Evolutionary conservation across 176 grass and related monocot genomes (phyloP).

Genomic region (Carex kokanica): DNA sequence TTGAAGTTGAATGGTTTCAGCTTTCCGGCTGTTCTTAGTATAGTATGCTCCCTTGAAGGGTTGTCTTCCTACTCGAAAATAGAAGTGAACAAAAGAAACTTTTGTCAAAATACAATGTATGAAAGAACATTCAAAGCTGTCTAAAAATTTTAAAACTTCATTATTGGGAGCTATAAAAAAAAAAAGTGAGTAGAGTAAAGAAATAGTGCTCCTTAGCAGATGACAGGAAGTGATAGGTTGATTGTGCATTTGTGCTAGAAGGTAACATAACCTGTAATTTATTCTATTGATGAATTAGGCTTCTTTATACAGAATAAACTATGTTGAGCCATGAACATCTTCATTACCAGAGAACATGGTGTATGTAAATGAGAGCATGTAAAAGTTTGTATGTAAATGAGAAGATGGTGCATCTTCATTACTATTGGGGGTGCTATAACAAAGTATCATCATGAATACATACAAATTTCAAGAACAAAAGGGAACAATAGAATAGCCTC

Average conservation of each 20-base stretch:
- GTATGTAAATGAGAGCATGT: not conserved
- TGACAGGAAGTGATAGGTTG: not conserved
- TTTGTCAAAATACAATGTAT: not conserved
- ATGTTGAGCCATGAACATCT: not conserved
- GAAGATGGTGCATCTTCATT: too few relatives aligned
- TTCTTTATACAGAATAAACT: not conserved
- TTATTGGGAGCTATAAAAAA: not conserved
- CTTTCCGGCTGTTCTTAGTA: conserved; percentile 93
- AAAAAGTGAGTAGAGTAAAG: not conserved
- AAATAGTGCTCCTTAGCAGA: not conserved
- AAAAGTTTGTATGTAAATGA: not conserved
- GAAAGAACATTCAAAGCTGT: not conserved
- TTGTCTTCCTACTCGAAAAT: conserved; percentile 64
- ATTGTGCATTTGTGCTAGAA: not conserved
- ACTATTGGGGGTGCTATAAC: not conserved
- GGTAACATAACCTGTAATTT: not conserved
- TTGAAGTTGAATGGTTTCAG: conserved; percentile 89
- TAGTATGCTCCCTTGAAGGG: conserved; percentile 78
- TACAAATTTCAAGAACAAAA: not conserved
- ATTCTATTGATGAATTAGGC: not conserved
- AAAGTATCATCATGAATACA: not conserved
- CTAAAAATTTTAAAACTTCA: not conserved
- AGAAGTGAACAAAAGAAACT: not conserved
- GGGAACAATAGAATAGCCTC: not conserved
- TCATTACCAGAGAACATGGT: not conserved